phyloP scores from a whole-genome alignment of 2,329 filamentous ascomycete species.

The Calonectria hawksworthii region DNA sequence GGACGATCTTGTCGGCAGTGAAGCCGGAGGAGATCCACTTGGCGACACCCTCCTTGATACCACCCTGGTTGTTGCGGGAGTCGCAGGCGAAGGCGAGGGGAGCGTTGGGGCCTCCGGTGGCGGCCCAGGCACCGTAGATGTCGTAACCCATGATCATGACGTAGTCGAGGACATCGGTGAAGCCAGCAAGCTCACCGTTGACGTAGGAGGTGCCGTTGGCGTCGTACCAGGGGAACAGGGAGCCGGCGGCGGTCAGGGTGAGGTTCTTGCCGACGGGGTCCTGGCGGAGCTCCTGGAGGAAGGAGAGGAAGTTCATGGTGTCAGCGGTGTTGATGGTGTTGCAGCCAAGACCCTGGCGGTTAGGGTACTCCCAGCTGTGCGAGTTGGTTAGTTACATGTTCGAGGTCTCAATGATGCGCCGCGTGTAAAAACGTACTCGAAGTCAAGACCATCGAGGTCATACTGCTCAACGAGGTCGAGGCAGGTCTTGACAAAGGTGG shows the following conservation, averaged over 20 bases:
- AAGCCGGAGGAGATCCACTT: constrained; percentile 36
- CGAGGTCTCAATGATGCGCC: background rate
- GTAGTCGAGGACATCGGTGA: constrained; percentile 37
- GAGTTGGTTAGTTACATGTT: background rate
- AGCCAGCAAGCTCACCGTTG: constrained; percentile 31
- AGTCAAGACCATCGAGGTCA: constrained; percentile 34
- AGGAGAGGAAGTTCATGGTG: constrained; percentile 36
- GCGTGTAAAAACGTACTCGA: constrained; percentile 28
- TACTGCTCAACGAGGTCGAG: constrained; percentile 34
- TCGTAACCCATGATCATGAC: constrained; percentile 45
- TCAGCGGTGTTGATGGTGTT: constrained; percentile 38
- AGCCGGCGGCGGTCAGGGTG: constrained; percentile 36
- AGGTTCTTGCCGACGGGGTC: constrained; percentile 30
- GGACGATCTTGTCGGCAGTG: constrained; percentile 34
- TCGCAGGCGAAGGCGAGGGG: constrained; percentile 29
- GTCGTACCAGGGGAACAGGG: constrained; percentile 39
- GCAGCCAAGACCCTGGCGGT: constrained; percentile 40
- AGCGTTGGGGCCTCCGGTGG: constrained; percentile 34
- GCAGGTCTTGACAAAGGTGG: constrained; percentile 28
- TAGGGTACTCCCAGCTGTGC: constrained; percentile 40
- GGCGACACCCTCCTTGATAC: constrained; percentile 23
- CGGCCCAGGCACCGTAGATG: constrained; percentile 34
- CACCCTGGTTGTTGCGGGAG: constrained; percentile 34
- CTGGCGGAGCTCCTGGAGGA: constrained; percentile 35
- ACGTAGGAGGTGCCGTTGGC: constrained; percentile 14